Conservation (phyloP, 768 basidiomycete genomes). For the Pleurotus platypus region DNA sequence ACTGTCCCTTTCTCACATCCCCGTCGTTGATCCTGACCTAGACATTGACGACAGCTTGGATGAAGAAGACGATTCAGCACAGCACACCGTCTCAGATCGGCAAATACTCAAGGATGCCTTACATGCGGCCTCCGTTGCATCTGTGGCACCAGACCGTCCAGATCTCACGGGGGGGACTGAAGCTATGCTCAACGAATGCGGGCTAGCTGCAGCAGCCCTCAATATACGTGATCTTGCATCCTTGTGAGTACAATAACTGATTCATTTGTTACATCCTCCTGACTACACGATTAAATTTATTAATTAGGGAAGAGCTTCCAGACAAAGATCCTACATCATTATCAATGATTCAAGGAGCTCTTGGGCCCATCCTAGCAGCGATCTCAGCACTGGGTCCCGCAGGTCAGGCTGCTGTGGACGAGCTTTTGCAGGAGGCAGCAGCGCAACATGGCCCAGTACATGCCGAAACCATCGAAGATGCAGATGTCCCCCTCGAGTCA, state of each 20-base stretch:
- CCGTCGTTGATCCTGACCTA: not conserved
- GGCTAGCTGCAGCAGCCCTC: not conserved
- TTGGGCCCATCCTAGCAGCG: not conserved
- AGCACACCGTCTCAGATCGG: not conserved
- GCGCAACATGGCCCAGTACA: not conserved
- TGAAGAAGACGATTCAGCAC: not conserved
- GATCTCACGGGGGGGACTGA: not conserved
- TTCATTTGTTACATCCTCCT: not conserved
- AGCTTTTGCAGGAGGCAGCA: not conserved
- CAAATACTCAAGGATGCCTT: not conserved
- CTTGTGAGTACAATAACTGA: not conserved
- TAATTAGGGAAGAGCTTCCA: not conserved
- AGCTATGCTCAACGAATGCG: not conserved
- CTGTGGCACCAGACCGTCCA: not conserved
- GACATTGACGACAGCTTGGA: not conserved
- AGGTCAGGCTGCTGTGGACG: not conserved
- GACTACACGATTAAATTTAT: not conserved
- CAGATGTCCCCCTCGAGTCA: not conserved
- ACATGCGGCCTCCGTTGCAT: not conserved
- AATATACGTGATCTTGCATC: not conserved
- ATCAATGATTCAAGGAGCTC: not conserved
- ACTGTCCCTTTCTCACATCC: not conserved
- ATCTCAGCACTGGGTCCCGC: not conserved
- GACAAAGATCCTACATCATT: not conserved
- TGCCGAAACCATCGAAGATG: not conserved